Evolutionary conservation across 148 eudicot genomes (phyloP), one percentile per base, ranked within the genome.

Genomic region (Camellia lanceoleosa): DNA sequence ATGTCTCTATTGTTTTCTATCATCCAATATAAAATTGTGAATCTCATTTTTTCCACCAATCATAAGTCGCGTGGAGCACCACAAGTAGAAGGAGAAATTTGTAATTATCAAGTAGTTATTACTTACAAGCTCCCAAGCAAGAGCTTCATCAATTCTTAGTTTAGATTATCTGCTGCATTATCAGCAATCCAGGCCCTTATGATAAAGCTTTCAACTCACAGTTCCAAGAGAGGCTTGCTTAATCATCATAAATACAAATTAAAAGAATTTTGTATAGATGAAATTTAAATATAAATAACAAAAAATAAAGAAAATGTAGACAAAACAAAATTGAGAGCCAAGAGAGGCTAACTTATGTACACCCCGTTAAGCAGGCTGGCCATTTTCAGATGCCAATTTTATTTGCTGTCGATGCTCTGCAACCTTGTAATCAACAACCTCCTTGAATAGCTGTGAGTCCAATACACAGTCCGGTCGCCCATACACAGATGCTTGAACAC

Each of bases 401-500:
- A 88, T 73, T 78, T 95, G 80, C 85, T 94, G 99, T 44, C 92
- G 86, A 85, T 96, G 99, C 87, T 96, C 99, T 18, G 86, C 82
- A 5, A 96, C 97, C 87, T 96, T 96, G 81, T 96, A 96, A 79
- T 94, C 94, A 4, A 96, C 99, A 54, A 93, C 83, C 85, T 96
- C 99, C 83, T 42, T 88, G 78, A 96, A 96, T 44, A 96, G 78
- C 75, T 89, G 80, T 0, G 94, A 79, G 84, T 96, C 99, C 82
- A 96, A 81, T 5, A 89, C 87, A 80, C 99, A 96, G 67, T 96
- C 99, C 2, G 94, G 90, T 44, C 93, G 82, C 62, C 97, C 99
- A 80, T 93, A 93, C 0, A 96, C 98, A 11, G 99, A 95, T 18
- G 99, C 99, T 84, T 96, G 99, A 67, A 96, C 93, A 77, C 99